These are phyloP conservation scores for Calocybe gangraenosa DNA, from an alignment of 768 basidiomycete genomes.

Conservation along the genomic window DNA sequence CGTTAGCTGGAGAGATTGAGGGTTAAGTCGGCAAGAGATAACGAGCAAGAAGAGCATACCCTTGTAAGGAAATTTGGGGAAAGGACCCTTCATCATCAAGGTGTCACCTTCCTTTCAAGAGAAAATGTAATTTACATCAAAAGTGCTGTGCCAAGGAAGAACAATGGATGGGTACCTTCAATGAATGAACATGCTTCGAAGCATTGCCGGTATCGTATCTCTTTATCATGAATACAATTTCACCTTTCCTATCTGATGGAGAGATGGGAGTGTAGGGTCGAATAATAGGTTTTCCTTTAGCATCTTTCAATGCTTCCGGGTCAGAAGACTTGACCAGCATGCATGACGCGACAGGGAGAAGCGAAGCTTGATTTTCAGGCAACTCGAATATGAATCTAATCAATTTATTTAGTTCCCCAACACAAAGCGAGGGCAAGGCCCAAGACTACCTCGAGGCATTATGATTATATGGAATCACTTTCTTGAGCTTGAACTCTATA, in stretches of 20 bases:
- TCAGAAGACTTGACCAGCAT: slow-evolving; percentile 75
- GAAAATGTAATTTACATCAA: neutral
- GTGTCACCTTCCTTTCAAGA: slow-evolving; percentile 61
- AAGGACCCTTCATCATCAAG: slow-evolving; percentile 87
- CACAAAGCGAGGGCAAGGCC: neutral
- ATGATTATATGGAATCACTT: slow-evolving; percentile 86
- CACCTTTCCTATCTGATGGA: slow-evolving; percentile 65
- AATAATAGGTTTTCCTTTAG: slow-evolving; percentile 83
- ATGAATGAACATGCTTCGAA: slow-evolving; percentile 75
- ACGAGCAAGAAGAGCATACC: slow-evolving; percentile 32
- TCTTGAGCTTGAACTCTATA: slow-evolving; percentile 78
- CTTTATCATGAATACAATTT: slow-evolving; percentile 81
- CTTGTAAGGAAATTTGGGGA: slow-evolving; percentile 84
- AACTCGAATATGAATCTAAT: slow-evolving; percentile 75
- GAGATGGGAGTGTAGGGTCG: slow-evolving; percentile 95
- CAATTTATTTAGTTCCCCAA: neutral
- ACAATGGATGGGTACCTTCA: slow-evolving; percentile 45
- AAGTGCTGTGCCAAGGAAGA: neutral
- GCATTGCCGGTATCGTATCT: slow-evolving; percentile 79
- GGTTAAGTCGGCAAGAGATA: neutral
- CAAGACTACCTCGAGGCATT: slow-evolving; percentile 71
- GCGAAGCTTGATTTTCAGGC: slow-evolving; percentile 71
- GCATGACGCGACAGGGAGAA: slow-evolving; percentile 76
- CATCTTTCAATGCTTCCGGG: slow-evolving; percentile 57
- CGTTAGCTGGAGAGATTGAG: slow-evolving; percentile 50